Conservation (phyloP, 805 yeast genomes). For the Kurtzmaniella fragi region DNA sequence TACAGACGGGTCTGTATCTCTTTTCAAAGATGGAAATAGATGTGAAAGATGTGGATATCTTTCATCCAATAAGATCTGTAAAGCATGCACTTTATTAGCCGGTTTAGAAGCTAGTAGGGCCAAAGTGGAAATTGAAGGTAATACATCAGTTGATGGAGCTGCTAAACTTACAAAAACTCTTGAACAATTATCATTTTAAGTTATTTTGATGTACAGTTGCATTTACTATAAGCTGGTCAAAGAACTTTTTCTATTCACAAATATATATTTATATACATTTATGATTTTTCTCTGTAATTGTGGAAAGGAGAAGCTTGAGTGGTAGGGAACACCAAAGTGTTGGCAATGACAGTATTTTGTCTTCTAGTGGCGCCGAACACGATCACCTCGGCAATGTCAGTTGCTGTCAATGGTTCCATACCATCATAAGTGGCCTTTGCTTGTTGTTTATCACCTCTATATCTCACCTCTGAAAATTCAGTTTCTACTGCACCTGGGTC, state of each 20-base stretch:
- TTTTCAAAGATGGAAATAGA: slow-evolving; percentile 59
- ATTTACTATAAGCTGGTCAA: no score
- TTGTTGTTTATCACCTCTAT: slow-evolving; percentile 24
- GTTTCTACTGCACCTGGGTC: slow-evolving; percentile 39
- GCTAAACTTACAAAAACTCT: slow-evolving; percentile 57
- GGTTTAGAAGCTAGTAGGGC: slow-evolving; percentile 80
- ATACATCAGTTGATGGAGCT: slow-evolving; percentile 53
- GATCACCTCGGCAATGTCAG: slow-evolving; percentile 35
- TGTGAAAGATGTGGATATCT: slow-evolving; percentile 91
- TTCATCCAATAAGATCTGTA: slow-evolving; percentile 83
- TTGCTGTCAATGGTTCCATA: slow-evolving; percentile 27
- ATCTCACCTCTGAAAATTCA: slow-evolving; percentile 33
- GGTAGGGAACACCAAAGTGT: slow-evolving; percentile 32
- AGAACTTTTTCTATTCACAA: background rate
- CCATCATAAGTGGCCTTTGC: slow-evolving; percentile 33
- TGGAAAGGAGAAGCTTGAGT: slow-evolving; percentile 31
- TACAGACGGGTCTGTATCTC: slow-evolving; percentile 57
- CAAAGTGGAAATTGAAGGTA: slow-evolving; percentile 51
- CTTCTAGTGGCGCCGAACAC: slow-evolving; percentile 32
- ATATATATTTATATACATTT: background rate
- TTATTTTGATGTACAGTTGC: no score
- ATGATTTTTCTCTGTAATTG: slow-evolving; percentile 11
- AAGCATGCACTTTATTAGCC: slow-evolving; percentile 84
- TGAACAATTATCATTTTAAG: slow-evolving; percentile 58
- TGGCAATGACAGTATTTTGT: slow-evolving; percentile 33